phyloP scores from a whole-genome alignment of 2,329 filamentous ascomycete genomes.

The Magnaporthiopsis rhizophila region DNA sequence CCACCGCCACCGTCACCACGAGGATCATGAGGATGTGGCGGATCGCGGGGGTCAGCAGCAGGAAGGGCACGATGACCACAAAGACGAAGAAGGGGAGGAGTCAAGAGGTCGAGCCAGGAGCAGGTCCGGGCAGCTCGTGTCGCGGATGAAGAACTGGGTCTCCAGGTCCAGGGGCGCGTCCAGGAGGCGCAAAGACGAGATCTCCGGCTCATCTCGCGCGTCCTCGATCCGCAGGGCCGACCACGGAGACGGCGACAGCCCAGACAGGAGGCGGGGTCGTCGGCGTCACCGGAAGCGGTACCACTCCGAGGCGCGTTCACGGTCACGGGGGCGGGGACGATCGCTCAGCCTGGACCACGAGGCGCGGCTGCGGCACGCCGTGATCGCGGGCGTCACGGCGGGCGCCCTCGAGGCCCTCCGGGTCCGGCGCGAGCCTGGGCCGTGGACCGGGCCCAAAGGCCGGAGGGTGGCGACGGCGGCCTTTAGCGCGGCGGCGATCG shows the following conservation, averaged over 20 bases:
- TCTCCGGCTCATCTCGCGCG: neutral
- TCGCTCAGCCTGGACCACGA: neutral
- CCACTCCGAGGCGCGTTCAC: neutral
- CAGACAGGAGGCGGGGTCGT: neutral
- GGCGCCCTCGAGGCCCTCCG: conserved; percentile 15
- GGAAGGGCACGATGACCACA: neutral
- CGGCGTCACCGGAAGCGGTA: neutral
- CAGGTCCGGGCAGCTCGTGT: neutral
- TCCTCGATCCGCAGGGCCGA: neutral
- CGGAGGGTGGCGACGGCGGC: conserved; percentile 15
- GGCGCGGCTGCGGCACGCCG: conserved; percentile 20
- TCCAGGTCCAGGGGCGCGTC: neutral
- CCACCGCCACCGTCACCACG: neutral
- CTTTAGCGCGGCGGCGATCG: conserved; percentile 13
- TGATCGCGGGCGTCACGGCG: conserved; percentile 11
- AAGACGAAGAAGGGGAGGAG: neutral
- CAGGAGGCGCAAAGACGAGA: neutral
- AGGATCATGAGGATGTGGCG: too few relatives aligned
- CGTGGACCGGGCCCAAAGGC: conserved; percentile 12
- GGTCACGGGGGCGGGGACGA: neutral
- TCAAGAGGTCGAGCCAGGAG: neutral
- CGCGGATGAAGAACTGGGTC: neutral
- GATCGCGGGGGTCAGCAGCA: neutral
- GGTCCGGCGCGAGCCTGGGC: conserved; percentile 12
- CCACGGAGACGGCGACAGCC: neutral